Conservation (phyloP, 805 yeast species). For the Cyberlindnera xishuangbannaensis region DNA sequence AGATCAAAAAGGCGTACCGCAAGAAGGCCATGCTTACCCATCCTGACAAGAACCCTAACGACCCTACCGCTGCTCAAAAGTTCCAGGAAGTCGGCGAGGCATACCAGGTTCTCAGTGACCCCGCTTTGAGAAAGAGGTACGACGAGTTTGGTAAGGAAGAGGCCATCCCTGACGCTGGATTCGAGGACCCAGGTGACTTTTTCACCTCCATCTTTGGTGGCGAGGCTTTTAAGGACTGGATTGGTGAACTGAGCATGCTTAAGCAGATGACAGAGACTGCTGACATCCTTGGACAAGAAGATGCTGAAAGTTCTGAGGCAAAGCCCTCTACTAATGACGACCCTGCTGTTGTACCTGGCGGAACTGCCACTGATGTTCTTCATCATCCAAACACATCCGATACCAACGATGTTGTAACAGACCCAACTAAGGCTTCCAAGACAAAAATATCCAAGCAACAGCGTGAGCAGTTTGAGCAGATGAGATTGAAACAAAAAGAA, state of each 20-base stretch:
- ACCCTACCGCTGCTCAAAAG: slow-evolving; percentile 80
- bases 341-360: too few species aligned
- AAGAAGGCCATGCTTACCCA: slow-evolving; percentile 84
- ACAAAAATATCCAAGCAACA: slow-evolving; percentile 16
- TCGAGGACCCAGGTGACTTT: slow-evolving; percentile 82
- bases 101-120: slow-evolving; percentile 75
- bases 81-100: slow-evolving; percentile 74
- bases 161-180: slow-evolving; percentile 64
- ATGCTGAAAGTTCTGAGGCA: slow-evolving; percentile 14
- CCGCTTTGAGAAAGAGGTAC: slow-evolving; percentile 60
- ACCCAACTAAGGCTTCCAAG: not conserved
- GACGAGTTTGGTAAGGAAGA: slow-evolving; percentile 82
- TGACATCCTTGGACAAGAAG: slow-evolving; percentile 34
- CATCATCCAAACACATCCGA: too few species aligned
- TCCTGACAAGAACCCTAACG: slow-evolving; percentile 96
- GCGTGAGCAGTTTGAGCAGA: slow-evolving; percentile 44
- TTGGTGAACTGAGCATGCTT: slow-evolving; percentile 69
- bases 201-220: slow-evolving; percentile 84
- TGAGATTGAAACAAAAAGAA: slow-evolving; percentile 50
- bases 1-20: slow-evolving; percentile 91
- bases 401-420: not conserved
- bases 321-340: too few species aligned
- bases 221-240: slow-evolving; percentile 70
- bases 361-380: too few species aligned
- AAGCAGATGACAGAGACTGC: slow-evolving; percentile 57